These are phyloP conservation scores for Huntiella moniliformis DNA, from an alignment of 2,329 filamentous ascomycete genomes.

Conservation along the genomic window DNA sequence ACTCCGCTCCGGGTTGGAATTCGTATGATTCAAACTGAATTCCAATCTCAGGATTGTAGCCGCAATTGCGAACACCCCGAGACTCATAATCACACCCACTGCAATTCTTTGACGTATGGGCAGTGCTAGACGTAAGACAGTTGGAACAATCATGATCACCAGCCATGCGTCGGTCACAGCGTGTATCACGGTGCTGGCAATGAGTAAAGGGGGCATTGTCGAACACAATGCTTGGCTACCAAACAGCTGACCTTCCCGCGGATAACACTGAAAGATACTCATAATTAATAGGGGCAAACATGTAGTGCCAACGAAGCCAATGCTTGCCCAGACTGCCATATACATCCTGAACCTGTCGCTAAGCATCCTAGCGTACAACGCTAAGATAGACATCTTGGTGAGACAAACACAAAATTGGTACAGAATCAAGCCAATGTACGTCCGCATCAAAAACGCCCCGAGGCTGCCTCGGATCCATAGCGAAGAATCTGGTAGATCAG, in stretches of 20 bases:
- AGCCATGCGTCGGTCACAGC: conserved; percentile 28
- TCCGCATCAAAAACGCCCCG: not conserved
- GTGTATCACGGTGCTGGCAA: conserved; percentile 26
- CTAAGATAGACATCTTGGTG: conserved; percentile 22
- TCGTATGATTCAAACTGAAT: conserved; percentile 16
- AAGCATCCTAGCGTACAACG: conserved; percentile 23
- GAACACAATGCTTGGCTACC: not conserved
- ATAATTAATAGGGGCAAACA: not conserved
- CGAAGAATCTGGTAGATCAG: not conserved
- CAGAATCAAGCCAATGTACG: not conserved
- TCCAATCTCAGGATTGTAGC: conserved; percentile 12
- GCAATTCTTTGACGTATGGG: conserved; percentile 24
- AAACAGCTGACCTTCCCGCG: not conserved
- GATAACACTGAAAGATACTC: not conserved
- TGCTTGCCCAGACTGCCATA: not conserved
- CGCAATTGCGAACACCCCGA: conserved; percentile 22
- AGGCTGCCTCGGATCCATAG: not conserved
- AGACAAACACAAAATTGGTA: conserved; percentile 21
- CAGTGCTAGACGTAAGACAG: conserved; percentile 15
- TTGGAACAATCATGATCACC: conserved; percentile 24
- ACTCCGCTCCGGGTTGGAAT: conserved; percentile 13
- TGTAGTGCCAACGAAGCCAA: not conserved
- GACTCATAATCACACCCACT: conserved; percentile 25
- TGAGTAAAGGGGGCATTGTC: conserved; percentile 19
- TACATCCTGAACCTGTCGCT: conserved; percentile 14